These are phyloP conservation scores for Solanum hybrid DNA, from an alignment of 305 asterid species.

Conservation along the genomic window DNA sequence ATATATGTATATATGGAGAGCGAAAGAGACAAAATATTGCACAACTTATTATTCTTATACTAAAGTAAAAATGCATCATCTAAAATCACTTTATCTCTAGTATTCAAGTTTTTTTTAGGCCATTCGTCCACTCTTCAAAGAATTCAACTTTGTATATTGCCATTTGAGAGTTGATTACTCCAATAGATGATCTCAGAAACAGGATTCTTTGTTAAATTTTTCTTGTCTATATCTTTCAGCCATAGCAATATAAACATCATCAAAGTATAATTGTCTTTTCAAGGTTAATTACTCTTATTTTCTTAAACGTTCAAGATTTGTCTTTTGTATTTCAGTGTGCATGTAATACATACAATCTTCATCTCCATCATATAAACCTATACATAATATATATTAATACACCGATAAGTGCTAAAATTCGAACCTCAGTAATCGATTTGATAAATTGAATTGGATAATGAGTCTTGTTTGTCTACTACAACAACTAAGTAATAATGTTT, in stretches of 20 bases:
- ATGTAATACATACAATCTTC: not conserved
- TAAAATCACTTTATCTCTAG: not conserved
- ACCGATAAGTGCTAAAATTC: constrained; percentile 7
- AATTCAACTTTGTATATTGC: not conserved
- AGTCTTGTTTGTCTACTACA: not conserved
- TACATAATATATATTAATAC: not conserved
- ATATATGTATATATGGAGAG: not conserved
- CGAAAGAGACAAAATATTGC: too few relatives aligned
- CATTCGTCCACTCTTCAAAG: not conserved
- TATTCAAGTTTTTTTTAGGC: not conserved
- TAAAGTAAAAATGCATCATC: not conserved
- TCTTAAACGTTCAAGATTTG: not conserved
- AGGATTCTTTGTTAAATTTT: not conserved
- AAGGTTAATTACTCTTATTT: not conserved
- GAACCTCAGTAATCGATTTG: not conserved
- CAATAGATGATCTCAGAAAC: not conserved
- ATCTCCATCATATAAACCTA: not conserved
- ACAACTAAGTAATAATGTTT: not conserved
- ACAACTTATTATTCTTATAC: not conserved
- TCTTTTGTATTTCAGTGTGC: not conserved
- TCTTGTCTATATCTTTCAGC: not conserved
- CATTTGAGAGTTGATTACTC: not conserved
- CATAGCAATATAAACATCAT: not conserved
- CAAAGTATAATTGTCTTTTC: not conserved
- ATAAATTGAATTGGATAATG: not conserved